Evolutionary conservation across 306 rosid genomes (phyloP).

Genomic region (Senna tora): DNA sequence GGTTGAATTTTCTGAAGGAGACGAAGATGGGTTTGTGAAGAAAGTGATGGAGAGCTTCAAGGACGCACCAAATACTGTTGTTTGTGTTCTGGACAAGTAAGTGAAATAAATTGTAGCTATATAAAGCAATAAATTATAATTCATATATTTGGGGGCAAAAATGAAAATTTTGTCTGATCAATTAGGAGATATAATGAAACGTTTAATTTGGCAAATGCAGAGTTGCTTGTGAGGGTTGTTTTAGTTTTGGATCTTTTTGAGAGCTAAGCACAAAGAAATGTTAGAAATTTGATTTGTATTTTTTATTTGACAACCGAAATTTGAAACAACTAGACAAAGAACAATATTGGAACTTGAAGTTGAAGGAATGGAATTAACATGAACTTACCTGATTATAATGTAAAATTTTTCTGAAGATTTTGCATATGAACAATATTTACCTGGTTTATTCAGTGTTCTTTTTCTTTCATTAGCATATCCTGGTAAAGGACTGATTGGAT

Average conservation of each 20-base stretch:
- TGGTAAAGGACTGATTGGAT: background rate
- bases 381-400: background rate
- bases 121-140: too few species aligned
- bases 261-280: background rate
- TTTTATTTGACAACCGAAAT: background rate
- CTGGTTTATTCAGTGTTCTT: background rate
- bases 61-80: conserved; percentile 58
- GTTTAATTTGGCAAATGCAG: conserved; percentile 25
- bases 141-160: background rate
- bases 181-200: conserved; percentile 4
- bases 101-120: conserved; percentile 18
- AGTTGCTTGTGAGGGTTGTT: background rate
- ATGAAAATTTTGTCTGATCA: background rate
- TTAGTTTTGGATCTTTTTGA: background rate
- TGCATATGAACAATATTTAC: background rate
- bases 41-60: conserved; percentile 57
- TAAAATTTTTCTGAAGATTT: conserved; percentile 9
- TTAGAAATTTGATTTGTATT: background rate
- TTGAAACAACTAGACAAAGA: background rate
- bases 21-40: conserved; percentile 74
- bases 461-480: background rate
- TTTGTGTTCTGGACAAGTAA: conserved; percentile 80
- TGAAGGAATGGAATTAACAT: background rate
- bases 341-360: background rate
- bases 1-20: conserved; percentile 63